phyloP scores from a whole-genome alignment of 2,329 filamentous ascomycete genomes.

The Decorospora gaudefroyi region DNA sequence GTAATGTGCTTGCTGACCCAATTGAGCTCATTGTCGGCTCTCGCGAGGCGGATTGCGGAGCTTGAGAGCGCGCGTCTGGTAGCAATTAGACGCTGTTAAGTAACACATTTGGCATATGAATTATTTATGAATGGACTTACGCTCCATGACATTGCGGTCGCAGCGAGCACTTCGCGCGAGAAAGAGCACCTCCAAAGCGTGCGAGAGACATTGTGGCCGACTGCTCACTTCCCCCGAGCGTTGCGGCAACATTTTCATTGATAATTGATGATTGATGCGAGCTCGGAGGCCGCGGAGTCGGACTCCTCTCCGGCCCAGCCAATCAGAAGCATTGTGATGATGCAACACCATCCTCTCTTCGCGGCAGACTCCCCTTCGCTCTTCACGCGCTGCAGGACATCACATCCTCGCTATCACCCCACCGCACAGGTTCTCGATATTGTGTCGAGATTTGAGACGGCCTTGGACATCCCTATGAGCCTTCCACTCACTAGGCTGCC shows the following conservation, averaged over 20 bases:
- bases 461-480: too few relatives aligned
- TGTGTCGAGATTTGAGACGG: too few relatives aligned
- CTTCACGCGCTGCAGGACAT: neutral
- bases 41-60: constrained; percentile 37
- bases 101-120: too few relatives aligned
- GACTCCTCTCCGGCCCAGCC: constrained; percentile 19
- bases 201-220: constrained; percentile 42
- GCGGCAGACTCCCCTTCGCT: neutral
- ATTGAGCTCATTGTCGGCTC: constrained; percentile 60
- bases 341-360: constrained; percentile 3
- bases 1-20: constrained; percentile 83
- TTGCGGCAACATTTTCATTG: constrained; percentile 35
- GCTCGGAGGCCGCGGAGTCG: constrained; percentile 27
- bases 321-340: constrained; percentile 29
- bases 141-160: constrained; percentile 42
- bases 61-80: constrained; percentile 44
- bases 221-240: constrained; percentile 22
- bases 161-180: constrained; percentile 38
- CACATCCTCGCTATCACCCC: neutral
- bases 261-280: constrained; percentile 31
- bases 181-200: constrained; percentile 42
- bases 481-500: too few relatives aligned
- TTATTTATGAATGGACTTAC: constrained; percentile 22
- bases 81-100: constrained; percentile 21
- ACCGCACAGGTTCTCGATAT: too few relatives aligned